A percentile compares a stretch with the other conserved stretches of the same genome.
These are phyloP conservation scores for Mycena indigotica DNA, from an alignment of 768 basidiomycete genomes.

Conservation along the genomic window DNA sequence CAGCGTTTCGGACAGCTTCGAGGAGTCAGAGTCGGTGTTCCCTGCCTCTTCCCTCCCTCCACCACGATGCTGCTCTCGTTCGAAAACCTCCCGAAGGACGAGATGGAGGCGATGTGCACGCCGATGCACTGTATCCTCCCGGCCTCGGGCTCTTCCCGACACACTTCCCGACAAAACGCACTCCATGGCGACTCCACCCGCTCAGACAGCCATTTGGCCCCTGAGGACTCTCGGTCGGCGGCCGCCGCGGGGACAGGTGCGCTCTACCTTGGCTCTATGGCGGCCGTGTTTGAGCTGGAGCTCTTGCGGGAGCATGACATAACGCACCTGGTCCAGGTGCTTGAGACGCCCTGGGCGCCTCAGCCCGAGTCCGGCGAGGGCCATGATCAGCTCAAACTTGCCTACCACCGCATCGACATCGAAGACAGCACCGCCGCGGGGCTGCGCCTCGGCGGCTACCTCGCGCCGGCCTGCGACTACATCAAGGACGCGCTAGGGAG, in stretches of 20 bases:
- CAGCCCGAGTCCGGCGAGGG: constrained; percentile 55
- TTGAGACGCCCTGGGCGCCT: constrained; percentile 62
- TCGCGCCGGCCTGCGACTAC: constrained; percentile 64
- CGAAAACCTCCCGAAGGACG: constrained; percentile 69
- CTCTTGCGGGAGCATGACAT: constrained; percentile 50
- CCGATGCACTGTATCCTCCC: constrained; percentile 74
- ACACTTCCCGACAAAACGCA: not conserved
- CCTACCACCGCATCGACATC: constrained; percentile 40
- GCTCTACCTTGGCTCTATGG: constrained; percentile 67
- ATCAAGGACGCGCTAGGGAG: constrained; percentile 57
- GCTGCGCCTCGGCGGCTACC: constrained; percentile 63
- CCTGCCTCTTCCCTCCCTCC: no score
- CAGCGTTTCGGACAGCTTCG: no score
- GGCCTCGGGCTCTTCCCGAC: constrained; percentile 33
- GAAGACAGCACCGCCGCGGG: constrained; percentile 25
- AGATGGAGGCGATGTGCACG: constrained; percentile 80
- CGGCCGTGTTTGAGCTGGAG: constrained; percentile 55
- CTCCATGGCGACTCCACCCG: not conserved
- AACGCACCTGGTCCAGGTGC: constrained; percentile 59
- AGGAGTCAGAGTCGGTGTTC: no score
- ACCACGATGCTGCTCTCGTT: constrained; percentile 71
- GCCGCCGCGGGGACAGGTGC: constrained; percentile 40
- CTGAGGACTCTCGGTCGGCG: constrained; percentile 7
- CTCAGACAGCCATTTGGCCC: not conserved
- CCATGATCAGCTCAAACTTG: constrained; percentile 43